These are phyloP conservation scores for Nigrospora osmanthi DNA, from an alignment of 2,329 filamentous ascomycete genomes.

Conservation along the genomic window DNA sequence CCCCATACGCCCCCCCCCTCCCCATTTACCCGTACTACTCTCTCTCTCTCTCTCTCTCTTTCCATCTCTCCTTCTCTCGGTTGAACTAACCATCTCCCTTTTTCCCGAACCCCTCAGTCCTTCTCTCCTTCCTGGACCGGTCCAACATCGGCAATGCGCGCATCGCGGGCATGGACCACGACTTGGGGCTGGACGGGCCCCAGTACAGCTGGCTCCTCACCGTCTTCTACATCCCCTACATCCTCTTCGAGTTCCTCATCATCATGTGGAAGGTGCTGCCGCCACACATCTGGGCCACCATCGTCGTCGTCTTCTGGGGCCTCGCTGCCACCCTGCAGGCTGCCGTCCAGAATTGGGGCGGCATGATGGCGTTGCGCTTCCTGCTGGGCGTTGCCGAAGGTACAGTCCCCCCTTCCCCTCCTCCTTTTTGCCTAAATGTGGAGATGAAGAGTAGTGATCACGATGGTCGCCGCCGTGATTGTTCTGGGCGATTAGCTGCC, in stretches of 20 bases:
- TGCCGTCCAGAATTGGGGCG: constrained; percentile 19
- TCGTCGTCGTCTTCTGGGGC: constrained; percentile 13
- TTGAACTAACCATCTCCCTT: background rate
- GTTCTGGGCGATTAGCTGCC: no score
- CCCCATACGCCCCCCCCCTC: no score
- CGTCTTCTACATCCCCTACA: constrained; percentile 36
- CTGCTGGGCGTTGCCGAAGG: constrained; percentile 21
- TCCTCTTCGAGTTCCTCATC: constrained; percentile 32
- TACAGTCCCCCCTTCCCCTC: background rate
- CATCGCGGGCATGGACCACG: constrained; percentile 1
- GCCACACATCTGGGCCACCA: constrained; percentile 18
- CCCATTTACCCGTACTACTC: no score
- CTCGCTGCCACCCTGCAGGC: constrained; percentile 21
- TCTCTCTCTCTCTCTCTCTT: no score
- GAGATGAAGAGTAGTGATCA: no score
- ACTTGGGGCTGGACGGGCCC: background rate
- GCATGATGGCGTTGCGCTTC: constrained; percentile 21
- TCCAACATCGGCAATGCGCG: constrained; percentile 25
- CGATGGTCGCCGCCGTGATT: no score
- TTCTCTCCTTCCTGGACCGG: constrained; percentile 25
- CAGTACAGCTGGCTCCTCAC: constrained; percentile 28
- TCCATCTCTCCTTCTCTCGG: no score
- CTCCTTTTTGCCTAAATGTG: no score
- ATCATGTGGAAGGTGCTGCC: constrained; percentile 33
- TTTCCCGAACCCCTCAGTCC: background rate